These are phyloP conservation scores for Schoenoplectus triqueter DNA, from an alignment of 202 grass and related monocot species.

Conservation along the genomic window DNA sequence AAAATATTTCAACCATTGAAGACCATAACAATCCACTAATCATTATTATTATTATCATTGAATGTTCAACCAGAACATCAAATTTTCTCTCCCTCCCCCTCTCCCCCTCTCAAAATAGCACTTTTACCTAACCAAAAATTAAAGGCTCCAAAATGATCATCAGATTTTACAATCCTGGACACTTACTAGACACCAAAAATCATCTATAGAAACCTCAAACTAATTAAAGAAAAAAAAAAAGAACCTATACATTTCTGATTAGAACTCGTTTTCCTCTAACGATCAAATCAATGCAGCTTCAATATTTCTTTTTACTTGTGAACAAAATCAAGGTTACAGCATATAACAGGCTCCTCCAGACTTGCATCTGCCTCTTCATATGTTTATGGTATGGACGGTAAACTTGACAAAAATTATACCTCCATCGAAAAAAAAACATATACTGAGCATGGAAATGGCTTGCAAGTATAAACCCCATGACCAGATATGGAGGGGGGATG, in stretches of 20 bases:
- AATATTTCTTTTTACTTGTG: slow-evolving; percentile 11
- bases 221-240: slow-evolving; percentile 31
- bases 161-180: slow-evolving; percentile 38
- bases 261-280: slow-evolving; percentile 1
- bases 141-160: slow-evolving; percentile 38
- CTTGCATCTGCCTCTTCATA: slow-evolving; percentile 33
- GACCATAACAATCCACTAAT: neutral
- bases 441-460: slow-evolving; percentile 20
- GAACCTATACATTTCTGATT: slow-evolving; percentile 43
- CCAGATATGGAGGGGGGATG: slow-evolving; percentile 22
- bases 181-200: slow-evolving; percentile 49
- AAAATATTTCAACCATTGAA: neutral
- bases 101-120: slow-evolving; percentile 2
- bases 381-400: slow-evolving; percentile 32
- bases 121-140: slow-evolving; percentile 29
- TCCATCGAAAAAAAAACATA: slow-evolving; percentile 39
- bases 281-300: neutral
- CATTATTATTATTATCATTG: slow-evolving; percentile 32
- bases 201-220: slow-evolving; percentile 31
- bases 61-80: slow-evolving; percentile 31
- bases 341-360: slow-evolving; percentile 31
- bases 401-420: slow-evolving; percentile 34
- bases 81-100: neutral
- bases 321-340: slow-evolving; percentile 6
- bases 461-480: slow-evolving; percentile 2